Evolutionary conservation across 2,329 filamentous ascomycete species (phyloP), one percentile per base, ranked within the genome.

Genomic region (Ramichloridium luteum): DNA sequence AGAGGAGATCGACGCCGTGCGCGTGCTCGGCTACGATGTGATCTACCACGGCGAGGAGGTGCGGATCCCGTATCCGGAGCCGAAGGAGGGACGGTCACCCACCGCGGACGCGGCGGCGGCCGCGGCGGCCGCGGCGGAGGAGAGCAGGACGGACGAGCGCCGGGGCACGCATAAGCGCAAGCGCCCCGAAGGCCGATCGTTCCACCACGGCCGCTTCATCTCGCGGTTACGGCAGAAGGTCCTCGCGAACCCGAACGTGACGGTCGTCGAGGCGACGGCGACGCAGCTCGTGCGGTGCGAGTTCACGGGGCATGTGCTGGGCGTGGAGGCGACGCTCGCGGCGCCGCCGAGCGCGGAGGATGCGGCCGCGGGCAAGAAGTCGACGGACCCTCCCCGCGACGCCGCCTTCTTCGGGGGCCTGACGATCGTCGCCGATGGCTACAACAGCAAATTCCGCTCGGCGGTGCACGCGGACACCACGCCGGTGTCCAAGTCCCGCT

Each of bases 171-270:
- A 8, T 8, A 53, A 55, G 38, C 45, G 49, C 27, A 65, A 63
- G 44, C 60, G 67, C 40, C 77, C 80, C 2, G 70, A 83, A 50
- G 90, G 90, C 23, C 67, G 80, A 40, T 72, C 72, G 28, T 98
- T 98, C 56, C 90, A 98, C 63, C 90, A 98, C 60, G 90, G 90
- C 28, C 74, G 84, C 46, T 94, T 98, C 60, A 84, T 98, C 48
- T 74, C 70, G 59, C 77, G 82, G 53, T 63, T 98, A 43, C 74
- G 90, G 37, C 68, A 70, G 46, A 78, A 82, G 15, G 90, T 85
- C 35, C 61, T 74, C 51, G 66, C 60, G 12, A 77, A 86, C 50
- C 67, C 77, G 40, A 93, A 94, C 54, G 84, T 98, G 47, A 86
- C 80, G 13, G 72, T 96, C 16, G 70, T 96, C 44, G 90, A 98